Evolutionary conservation across 2,329 filamentous ascomycete species (phyloP).

Genomic region (Exophiala lecanii-corni): DNA sequence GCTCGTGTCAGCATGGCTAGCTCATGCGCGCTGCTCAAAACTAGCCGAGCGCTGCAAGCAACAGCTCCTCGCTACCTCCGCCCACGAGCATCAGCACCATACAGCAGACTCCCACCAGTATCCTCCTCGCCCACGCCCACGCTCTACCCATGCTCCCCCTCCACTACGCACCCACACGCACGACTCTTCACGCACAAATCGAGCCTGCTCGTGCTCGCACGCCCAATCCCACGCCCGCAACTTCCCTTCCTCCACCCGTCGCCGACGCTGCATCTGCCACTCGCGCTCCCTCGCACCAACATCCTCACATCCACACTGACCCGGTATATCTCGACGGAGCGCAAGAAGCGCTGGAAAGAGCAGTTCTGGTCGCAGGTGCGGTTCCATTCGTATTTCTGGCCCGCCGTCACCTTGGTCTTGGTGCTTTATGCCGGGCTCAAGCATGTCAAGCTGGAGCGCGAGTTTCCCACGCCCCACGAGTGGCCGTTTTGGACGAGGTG

Average conservation of each 20-base stretch:
- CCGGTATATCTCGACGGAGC: slow-evolving; percentile 75
- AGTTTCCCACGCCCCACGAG: slow-evolving; percentile 75
- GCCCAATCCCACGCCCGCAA: slow-evolving; percentile 53
- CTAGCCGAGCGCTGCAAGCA: no score
- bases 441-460: slow-evolving; percentile 70
- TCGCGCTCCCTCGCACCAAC: slow-evolving; percentile 45
- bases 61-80: no score
- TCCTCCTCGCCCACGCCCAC: not conserved
- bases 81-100: no score
- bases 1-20: no score
- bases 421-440: slow-evolving; percentile 62
- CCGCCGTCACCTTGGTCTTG: slow-evolving; percentile 55
- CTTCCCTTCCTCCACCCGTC: slow-evolving; percentile 57
- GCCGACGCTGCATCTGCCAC: not conserved
- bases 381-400: slow-evolving; percentile 67
- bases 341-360: slow-evolving; percentile 48
- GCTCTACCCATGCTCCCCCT: no score
- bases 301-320: slow-evolving; percentile 53
- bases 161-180: slow-evolving; percentile 25
- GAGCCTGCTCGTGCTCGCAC: slow-evolving; percentile 48
- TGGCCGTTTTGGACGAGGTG: slow-evolving; percentile 71
- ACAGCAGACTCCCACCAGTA: no score
- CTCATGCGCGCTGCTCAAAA: no score
- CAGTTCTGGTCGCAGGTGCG: slow-evolving; percentile 68
- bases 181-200: slow-evolving; percentile 58